Evolutionary conservation across 2,329 filamentous ascomycete species (phyloP), one percentile per base, ranked within the genome.

Genomic region (Diaporthe sp.): DNA sequence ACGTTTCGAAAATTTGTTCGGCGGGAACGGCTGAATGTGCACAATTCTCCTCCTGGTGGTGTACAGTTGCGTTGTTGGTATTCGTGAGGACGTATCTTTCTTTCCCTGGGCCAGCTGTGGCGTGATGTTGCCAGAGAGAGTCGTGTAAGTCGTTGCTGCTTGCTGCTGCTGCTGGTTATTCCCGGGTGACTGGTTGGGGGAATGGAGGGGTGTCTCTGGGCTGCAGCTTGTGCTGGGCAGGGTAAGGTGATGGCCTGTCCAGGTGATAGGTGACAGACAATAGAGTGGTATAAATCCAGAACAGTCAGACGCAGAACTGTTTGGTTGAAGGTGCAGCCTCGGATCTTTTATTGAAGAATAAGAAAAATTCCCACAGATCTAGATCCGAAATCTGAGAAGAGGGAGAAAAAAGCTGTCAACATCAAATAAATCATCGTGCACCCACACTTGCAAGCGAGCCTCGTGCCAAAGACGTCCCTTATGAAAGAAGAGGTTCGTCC

Each of bases 381-480:
- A 51, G 31, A 51, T 31, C 25, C 57, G 7, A 25, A 37, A 42
- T 39, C 42, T 39, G 25, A 44, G 75, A 78, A 72, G 74, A 72
- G 74, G 65, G 75, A 74, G 76, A 71, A 67, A 61, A 67, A 67
- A 77, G 74, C 12, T 53, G 34, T 55, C 65, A 71, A 60, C 61
- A 42, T 71, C 61, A 51, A 57, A 75, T 71, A 75, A 73, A 73
- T 55, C 44, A 55, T 72, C 49, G 71, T 39, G 65, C 20, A 20
- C 65, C n/a, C 65, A 39, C 65, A 42, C 47, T 34, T 28, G 65
- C 58, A 53, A 55, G 65, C 65, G 65, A 70, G 47, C 70, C 57
- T 72, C 44, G 42, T 61, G 71, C 76, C 77, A 68, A 12, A 74
- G 75, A 78, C 70, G 77, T 44, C 77, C 77, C 78, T 78, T 74